Percentiles rank a stretch among this genome's conserved stretches.
Evolutionary conservation across 2,329 filamentous ascomycete species (phyloP).

Genomic region (Fonsecaea monophora): DNA sequence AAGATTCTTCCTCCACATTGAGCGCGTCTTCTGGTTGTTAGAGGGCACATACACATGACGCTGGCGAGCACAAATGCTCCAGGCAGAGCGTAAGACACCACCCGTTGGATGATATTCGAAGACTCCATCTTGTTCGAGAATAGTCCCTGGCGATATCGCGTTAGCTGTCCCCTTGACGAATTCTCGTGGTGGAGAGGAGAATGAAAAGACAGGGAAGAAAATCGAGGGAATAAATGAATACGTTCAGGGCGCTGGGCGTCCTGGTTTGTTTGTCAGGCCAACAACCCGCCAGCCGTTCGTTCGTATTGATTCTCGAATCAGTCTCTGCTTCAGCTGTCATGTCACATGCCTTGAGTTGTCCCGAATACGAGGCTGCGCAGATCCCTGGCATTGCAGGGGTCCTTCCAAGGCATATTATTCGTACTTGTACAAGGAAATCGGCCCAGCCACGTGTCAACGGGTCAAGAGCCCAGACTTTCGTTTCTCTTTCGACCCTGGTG

Average conservation of each 20-base stretch:
- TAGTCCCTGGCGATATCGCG: neutral
- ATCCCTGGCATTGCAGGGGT: neutral
- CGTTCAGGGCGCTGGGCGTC: neutral
- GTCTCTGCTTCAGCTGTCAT: neutral
- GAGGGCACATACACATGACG: constrained; percentile 10
- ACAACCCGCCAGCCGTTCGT: neutral
- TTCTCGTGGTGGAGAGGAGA: neutral
- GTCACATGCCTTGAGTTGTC: neutral
- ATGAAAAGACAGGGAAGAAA: neutral
- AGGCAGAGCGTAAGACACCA: constrained; percentile 6
- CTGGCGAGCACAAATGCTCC: constrained; percentile 14
- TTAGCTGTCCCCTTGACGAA: neutral
- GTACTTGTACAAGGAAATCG: too few relatives aligned
- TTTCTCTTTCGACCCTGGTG: too few relatives aligned
- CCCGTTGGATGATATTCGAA: constrained; percentile 4
- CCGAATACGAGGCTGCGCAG: neutral
- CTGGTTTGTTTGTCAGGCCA: neutral
- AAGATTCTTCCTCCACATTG: neutral
- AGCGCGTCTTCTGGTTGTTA: neutral
- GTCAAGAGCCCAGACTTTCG: too few relatives aligned
- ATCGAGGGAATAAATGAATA: neutral
- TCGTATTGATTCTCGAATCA: neutral
- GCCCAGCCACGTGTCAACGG: too few relatives aligned
- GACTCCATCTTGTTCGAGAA: neutral
- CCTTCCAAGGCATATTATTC: too few relatives aligned